Base-by-base conservation (phyloP, 2,329 filamentous ascomycete species). In the Colletotrichum sojae region DNA sequence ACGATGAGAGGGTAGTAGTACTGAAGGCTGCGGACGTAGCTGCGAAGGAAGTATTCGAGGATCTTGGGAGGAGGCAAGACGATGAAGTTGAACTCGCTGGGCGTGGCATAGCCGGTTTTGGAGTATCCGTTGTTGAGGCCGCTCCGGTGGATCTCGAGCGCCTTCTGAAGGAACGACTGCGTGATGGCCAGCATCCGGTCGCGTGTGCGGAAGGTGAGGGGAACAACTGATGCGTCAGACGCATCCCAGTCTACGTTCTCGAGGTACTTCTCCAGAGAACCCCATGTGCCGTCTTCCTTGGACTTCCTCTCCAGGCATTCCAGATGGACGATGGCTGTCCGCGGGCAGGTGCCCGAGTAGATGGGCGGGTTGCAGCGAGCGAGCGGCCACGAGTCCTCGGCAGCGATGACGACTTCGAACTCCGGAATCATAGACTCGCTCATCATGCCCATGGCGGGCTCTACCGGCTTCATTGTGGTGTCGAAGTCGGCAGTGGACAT, bases 111-210 rank as follows among this genome's bases (percentile, higher is more conserved):
- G 13, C 81, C 81, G 5, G 77, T 76, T 63, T 83, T 83, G 63
- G 78, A 78, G 36, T 77, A 78, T 15, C 75, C 74, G 51, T 81
- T 81, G 48, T 81, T 81, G 61, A 81, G 75, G 27, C 85, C 84
- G 25, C 88, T 84, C 54, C 87, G 85, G 76, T 92, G 90, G 51
- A 91, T 91, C 15, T 92, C 89, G 3, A 92, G 84, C 1, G 91
- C 91, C 74, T 91, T 92, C 78, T 92, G 89, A 9, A 93, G 80
- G 76, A 92, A 92, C 49, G 84, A 88, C 76, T 92, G 91, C 0
- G 90, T 92, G 70, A 92, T 92, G 56, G 90, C 90, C n/a, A 92
- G 84, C 73, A 93, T 86, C 76, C 89, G 90, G 76, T 93, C 91
- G 39, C 91, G 85, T 2, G 90, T 90, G 52, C 85, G 77, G 4